Evolutionary conservation across 2,329 filamentous ascomycete genomes (phyloP).

Genomic region (Aspergillus brunneoviolaceus): DNA sequence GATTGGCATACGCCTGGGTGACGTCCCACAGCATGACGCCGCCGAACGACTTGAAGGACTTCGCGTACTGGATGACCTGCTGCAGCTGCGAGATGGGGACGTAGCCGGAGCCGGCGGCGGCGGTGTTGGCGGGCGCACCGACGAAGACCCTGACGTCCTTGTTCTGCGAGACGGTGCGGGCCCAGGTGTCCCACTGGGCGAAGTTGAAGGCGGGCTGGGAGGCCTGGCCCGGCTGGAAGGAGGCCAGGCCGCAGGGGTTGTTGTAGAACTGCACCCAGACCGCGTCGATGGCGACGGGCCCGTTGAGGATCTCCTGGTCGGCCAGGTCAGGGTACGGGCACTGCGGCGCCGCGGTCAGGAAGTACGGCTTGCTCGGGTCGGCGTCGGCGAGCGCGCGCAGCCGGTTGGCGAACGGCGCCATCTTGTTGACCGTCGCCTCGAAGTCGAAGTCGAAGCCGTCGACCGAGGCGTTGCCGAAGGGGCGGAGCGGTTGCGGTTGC

Average conservation of each 20-base stretch:
- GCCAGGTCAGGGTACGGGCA: conserved; percentile 65
- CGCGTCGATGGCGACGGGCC: conserved; percentile 58
- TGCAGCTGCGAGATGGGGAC: conserved; percentile 48
- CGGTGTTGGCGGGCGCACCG: conserved; percentile 58
- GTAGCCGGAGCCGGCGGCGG: conserved; percentile 59
- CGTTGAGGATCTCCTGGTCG: conserved; percentile 57
- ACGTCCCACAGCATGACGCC: conserved; percentile 71
- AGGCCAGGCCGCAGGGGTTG: conserved; percentile 63
- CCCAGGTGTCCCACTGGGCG: conserved; percentile 65
- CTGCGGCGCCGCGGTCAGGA: conserved; percentile 66
- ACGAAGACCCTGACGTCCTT: conserved; percentile 61
- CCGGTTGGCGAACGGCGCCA: conserved; percentile 59
- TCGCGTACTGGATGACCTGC: conserved; percentile 54
- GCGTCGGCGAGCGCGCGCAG: conserved; percentile 58
- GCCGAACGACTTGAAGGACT: conserved; percentile 60
- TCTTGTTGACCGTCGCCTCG: conserved; percentile 60
- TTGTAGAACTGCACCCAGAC: conserved; percentile 68
- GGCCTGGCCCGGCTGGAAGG: conserved; percentile 47
- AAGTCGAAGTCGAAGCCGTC: conserved; percentile 80
- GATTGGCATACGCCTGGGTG: conserved; percentile 60
- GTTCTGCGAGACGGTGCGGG: conserved; percentile 58
- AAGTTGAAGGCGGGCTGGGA: conserved; percentile 62
- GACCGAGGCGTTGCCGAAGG: conserved; percentile 64
- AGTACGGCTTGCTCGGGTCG: conserved; percentile 54
- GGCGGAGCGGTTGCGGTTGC: conserved; percentile 43